Evolutionary conservation across 2,329 filamentous ascomycete genomes (phyloP), one percentile per base, ranked within the genome.

Genomic region (Stagonosporopsis cucurbitacearum): DNA sequence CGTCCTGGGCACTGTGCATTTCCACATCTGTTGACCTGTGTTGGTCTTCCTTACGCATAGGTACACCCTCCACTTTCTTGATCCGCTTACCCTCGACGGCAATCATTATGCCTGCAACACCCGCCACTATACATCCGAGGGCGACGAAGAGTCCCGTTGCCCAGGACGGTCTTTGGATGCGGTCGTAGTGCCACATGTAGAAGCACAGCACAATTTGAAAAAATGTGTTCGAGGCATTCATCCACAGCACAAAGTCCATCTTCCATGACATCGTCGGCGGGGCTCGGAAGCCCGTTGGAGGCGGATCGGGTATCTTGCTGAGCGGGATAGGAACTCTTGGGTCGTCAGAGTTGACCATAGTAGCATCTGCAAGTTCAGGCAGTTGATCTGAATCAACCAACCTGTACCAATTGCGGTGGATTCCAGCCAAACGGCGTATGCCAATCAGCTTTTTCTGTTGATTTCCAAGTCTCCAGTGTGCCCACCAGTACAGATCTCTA

Each of bases 111-210:
- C 91, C 91, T 15, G 86, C 91, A 20, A 84, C 70, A 15, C 82
- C 88, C 7, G 88, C 88, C 5, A 89, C 86, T 19, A 87, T 80
- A 67, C 87, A 92, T 2, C 86, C 91, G 6, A 94, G 70, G 2
- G 84, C 89, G 17, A 96, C 88, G 68, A 95, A 91, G 0, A 92
- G 75, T 1, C 91, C 92, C 0, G 90, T 93, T 11, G 87, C 84
- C 91, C 91, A 96, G 20, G 84, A 84, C 0, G 92, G 91, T n/a
- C 92, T 81, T 20, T 88, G 77, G 67, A 87, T 88, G 19, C 90
- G 80, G 69, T 91, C 89, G 75, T 90, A 80, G 2, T 85, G 87
- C 90, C 90, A 96, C 92, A 96, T 96, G 77, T 92, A 89, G 3
- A 84, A 88, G 8, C 86, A 89, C 2, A 96, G 81, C 17, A 86